These are phyloP conservation scores for Globisporangium viniferum DNA, from an alignment of 352 stramenopile genomes.

Conservation along the genomic window DNA sequence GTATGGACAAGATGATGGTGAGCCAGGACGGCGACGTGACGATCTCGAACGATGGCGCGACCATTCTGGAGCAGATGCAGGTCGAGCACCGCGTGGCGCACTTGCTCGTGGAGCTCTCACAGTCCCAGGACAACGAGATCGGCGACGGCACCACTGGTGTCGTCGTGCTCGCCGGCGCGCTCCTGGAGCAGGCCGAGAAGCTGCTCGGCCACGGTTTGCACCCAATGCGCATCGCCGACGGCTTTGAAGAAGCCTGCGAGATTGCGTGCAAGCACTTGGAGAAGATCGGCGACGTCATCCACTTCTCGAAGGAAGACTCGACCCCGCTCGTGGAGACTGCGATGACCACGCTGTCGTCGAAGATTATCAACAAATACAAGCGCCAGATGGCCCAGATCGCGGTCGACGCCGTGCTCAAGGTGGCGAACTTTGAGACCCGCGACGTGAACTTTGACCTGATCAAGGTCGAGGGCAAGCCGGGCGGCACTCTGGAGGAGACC, in stretches of 20 bases:
- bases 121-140: constrained; percentile 99
- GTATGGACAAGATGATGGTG: constrained; percentile 99
- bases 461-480: constrained; percentile 98
- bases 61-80: constrained; percentile 99
- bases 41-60: constrained; percentile 99
- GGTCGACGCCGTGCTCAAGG: constrained; percentile 96
- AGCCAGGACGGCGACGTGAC: constrained; percentile 98
- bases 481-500: constrained; percentile 96
- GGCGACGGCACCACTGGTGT: constrained; percentile 99
- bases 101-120: constrained; percentile 97
- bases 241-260: constrained; percentile 97
- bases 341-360: constrained; percentile 98
- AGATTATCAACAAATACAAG: constrained; percentile 99
- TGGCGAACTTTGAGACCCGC: constrained; percentile 97
- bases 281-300: constrained; percentile 93
- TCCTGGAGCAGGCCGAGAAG: constrained; percentile 98
- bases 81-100: constrained; percentile 98
- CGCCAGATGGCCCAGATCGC: constrained; percentile 99
- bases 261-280: constrained; percentile 95
- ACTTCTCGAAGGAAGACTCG: constrained; percentile 95
- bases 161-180: constrained; percentile 96
- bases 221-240: constrained; percentile 98
- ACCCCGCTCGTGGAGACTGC: constrained; percentile 95
- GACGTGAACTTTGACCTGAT: constrained; percentile 99
- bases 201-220: constrained; percentile 96